Percentiles rank a stretch among this genome's conserved stretches.
These are phyloP conservation scores for Ligustrum vulgare DNA, from an alignment of 257 asterid species.

Conservation along the genomic window DNA sequence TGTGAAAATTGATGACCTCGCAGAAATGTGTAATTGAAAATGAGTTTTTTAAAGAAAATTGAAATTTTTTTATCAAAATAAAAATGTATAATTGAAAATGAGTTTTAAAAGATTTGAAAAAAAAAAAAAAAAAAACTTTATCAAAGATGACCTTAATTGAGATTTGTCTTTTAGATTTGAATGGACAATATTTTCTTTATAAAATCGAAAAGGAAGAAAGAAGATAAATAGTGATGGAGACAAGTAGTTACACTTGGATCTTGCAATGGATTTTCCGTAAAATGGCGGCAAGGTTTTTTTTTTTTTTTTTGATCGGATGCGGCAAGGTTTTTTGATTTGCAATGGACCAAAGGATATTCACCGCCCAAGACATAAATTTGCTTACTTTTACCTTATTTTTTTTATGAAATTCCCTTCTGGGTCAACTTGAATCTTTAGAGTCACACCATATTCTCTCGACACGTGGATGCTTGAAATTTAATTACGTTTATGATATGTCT, in stretches of 20 bases:
- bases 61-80: too few relatives aligned
- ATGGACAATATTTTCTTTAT: too few relatives aligned
- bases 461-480: not conserved
- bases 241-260: not conserved
- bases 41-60: too few relatives aligned
- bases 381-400: not conserved
- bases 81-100: too few relatives aligned
- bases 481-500: not conserved
- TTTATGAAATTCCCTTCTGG: not conserved
- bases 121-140: too few relatives aligned
- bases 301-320: too few relatives aligned
- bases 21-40: too few relatives aligned
- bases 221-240: conserved; percentile 7
- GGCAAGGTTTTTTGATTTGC: not conserved
- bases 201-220: not conserved
- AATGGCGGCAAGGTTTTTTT: not conserved
- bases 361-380: not conserved
- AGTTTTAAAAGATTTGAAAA: too few relatives aligned
- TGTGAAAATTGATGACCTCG: too few relatives aligned
- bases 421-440: conserved; percentile 12
- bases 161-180: too few relatives aligned
- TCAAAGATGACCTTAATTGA: too few relatives aligned
- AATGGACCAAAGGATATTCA: not conserved
- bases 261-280: not conserved
- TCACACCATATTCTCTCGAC: not conserved